Evolutionary conservation across 148 eudicot genomes (phyloP).

Genomic region (Camellia lanceoleosa): DNA sequence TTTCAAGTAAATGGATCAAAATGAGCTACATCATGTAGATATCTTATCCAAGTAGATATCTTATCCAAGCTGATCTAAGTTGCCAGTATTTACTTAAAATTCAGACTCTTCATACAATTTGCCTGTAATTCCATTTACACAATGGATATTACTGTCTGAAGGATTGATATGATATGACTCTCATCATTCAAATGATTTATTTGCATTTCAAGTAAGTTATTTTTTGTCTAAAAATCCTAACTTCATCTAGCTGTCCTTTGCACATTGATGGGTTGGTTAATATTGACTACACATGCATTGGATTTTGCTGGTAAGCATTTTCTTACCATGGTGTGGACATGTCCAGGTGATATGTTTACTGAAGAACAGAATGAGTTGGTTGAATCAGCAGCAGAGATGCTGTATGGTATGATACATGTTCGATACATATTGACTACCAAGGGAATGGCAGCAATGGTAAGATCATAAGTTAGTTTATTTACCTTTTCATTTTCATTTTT

Average conservation of each 20-base stretch:
- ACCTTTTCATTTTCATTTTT: background rate
- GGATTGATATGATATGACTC: background rate
- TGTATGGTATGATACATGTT: conserved; percentile 91
- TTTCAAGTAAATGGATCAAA: no score
- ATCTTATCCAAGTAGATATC: background rate
- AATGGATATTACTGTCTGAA: background rate
- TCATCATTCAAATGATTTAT: background rate
- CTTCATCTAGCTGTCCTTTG: background rate
- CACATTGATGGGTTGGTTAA: no score
- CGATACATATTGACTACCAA: conserved; percentile 87
- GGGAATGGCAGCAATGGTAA: conserved; percentile 98
- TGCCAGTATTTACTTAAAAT: background rate
- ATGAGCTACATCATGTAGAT: background rate
- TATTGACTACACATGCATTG: background rate
- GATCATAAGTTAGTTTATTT: conserved; percentile 6
- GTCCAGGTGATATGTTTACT: conserved; percentile 88
- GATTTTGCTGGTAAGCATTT: background rate
- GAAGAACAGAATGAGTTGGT: conserved; percentile 94
- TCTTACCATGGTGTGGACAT: conserved; percentile 7
- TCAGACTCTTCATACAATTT: background rate
- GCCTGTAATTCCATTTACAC: background rate
- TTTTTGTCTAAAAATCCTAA: background rate
- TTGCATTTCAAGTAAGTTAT: background rate
- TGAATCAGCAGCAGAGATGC: conserved; percentile 98
- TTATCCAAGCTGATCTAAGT: background rate